Conservation (phyloP, 176 grass and related monocot genomes). For the Triticum dicoccoides region DNA sequence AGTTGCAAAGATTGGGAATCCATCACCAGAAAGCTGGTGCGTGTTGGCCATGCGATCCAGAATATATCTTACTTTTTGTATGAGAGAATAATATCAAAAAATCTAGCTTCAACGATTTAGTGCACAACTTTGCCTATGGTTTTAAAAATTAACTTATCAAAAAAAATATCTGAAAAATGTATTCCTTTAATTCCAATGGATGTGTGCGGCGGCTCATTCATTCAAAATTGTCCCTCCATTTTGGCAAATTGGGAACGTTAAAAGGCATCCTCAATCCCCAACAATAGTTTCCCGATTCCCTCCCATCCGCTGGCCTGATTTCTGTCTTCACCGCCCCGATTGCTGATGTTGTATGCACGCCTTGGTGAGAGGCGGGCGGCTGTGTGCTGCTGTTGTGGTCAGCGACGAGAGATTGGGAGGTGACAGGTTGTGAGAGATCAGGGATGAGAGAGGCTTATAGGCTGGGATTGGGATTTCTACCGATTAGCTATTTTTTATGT, state of each 20-base stretch:
- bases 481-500: no score
- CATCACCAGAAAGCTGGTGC: slow-evolving; percentile 21
- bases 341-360: no score
- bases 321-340: no score
- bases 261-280: neutral
- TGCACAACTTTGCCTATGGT: neutral
- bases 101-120: slow-evolving; percentile 39
- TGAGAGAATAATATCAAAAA: slow-evolving; percentile 29
- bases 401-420: no score
- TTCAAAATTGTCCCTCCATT: slow-evolving; percentile 8
- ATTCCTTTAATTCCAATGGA: neutral
- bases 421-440: no score
- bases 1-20: slow-evolving; percentile 38
- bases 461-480: no score
- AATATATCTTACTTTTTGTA: neutral
- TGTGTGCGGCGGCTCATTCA: neutral
- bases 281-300: no score
- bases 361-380: no score
- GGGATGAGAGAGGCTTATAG: no score
- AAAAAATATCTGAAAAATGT: neutral
- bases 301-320: no score
- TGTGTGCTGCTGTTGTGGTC: no score
- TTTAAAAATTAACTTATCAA: neutral
- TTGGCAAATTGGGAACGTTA: neutral
- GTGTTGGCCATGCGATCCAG: neutral